These are phyloP conservation scores for Xylariomycetidae sp. DNA, from an alignment of 2,329 filamentous ascomycete species.

Conservation along the genomic window DNA sequence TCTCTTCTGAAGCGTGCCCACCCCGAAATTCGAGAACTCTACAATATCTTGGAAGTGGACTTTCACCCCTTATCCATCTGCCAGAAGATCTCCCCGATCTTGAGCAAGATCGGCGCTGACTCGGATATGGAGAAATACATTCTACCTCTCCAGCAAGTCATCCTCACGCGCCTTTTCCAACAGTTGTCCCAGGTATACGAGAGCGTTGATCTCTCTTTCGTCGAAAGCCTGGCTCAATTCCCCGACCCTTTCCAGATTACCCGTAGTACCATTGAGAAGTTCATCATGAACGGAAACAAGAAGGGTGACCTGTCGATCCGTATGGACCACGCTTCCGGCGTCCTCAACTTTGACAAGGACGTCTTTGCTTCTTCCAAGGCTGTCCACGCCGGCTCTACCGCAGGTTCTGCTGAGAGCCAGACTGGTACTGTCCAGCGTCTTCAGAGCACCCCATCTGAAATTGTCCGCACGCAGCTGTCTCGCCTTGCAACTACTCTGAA, in stretches of 20 bases:
- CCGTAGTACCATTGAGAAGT: slow-evolving; percentile 91
- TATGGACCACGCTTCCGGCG: slow-evolving; percentile 89
- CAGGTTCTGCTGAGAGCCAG: slow-evolving; percentile 84
- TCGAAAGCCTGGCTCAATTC: slow-evolving; percentile 90
- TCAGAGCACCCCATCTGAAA: slow-evolving; percentile 96
- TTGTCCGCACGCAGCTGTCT: slow-evolving; percentile 89
- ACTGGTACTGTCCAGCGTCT: slow-evolving; percentile 83
- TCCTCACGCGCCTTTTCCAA: slow-evolving; percentile 96
- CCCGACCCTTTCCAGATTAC: slow-evolving; percentile 93
- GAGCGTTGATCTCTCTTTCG: slow-evolving; percentile 89
- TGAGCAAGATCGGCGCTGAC: slow-evolving; percentile 87
- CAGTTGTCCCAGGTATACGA: slow-evolving; percentile 98
- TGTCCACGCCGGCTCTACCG: slow-evolving; percentile 73
- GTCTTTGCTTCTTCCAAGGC: slow-evolving; percentile 97
- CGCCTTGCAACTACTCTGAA: slow-evolving; percentile 87
- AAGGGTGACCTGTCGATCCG: slow-evolving; percentile 96
- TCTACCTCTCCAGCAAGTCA: slow-evolving; percentile 92
- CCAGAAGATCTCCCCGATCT: slow-evolving; percentile 96
- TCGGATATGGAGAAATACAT: slow-evolving; percentile 98
- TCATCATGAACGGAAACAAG: slow-evolving; percentile 99
- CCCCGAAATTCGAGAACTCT: slow-evolving; percentile 92
- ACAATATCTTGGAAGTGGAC: slow-evolving; percentile 98
- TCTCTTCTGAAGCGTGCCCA: slow-evolving; percentile 86
- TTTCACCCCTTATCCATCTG: slow-evolving; percentile 98
- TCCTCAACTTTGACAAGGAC: slow-evolving; percentile 95